A percentile compares a stretch with the other conserved stretches of the same genome.
These are phyloP conservation scores for Metarhizium brunneum DNA, from an alignment of 2,329 filamentous ascomycete genomes.

Conservation along the genomic window DNA sequence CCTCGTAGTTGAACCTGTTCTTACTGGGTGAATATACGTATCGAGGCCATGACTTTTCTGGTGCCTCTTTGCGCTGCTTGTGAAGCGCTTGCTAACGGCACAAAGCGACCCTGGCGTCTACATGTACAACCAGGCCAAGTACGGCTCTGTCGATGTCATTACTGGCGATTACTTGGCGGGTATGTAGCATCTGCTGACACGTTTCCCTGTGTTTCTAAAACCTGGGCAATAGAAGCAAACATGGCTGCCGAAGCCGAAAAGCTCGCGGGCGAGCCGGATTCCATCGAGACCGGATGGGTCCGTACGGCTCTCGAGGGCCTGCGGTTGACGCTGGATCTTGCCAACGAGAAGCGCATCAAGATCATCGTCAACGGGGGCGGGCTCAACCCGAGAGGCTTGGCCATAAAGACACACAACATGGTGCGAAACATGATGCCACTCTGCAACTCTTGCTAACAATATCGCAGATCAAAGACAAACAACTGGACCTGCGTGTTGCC, in stretches of 20 bases:
- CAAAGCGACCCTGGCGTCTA: slow-evolving; percentile 13
- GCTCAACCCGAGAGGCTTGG: slow-evolving; percentile 42
- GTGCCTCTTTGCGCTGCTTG: neutral
- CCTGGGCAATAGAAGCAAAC: slow-evolving; percentile 15
- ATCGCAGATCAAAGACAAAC: slow-evolving; percentile 15
- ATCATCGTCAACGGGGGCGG: slow-evolving; percentile 48
- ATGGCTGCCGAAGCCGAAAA: slow-evolving; percentile 14
- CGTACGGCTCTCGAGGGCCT: slow-evolving; percentile 14
- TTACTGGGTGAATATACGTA: too few relatives aligned
- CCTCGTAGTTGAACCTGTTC: neutral
- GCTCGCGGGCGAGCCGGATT: neutral
- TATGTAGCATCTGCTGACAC: slow-evolving; percentile 8
- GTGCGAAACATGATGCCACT: slow-evolving; percentile 2
- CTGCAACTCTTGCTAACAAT: neutral
- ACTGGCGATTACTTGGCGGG: slow-evolving; percentile 43
- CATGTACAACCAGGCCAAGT: slow-evolving; percentile 20
- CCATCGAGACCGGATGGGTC: slow-evolving; percentile 12
- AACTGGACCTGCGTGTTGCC: slow-evolving; percentile 23
- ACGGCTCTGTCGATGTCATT: slow-evolving; percentile 35
- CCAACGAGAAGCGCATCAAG: slow-evolving; percentile 37
- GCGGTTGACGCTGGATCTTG: slow-evolving; percentile 21
- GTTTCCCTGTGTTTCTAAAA: slow-evolving; percentile 11
- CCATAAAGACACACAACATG: slow-evolving; percentile 19
- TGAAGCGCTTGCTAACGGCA: neutral
- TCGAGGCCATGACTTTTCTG: neutral